phyloP scores from a whole-genome alignment of 306 rosid species.

The Dryas octopetala region DNA sequence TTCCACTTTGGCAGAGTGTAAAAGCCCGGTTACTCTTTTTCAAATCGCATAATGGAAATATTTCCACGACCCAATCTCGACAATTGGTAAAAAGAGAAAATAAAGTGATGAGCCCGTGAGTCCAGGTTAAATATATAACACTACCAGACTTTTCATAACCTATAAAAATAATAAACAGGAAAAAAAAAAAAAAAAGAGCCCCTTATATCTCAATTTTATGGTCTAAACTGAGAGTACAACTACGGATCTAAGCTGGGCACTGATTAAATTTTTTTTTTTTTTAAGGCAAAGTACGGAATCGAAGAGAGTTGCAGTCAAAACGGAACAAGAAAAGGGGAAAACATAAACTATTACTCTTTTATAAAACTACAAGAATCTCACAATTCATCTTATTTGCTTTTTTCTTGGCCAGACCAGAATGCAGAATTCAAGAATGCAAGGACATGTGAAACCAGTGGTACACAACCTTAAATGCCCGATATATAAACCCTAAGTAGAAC shows the following conservation, averaged over 20 bases:
- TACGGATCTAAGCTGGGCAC: slow-evolving; percentile 2
- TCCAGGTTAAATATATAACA: neutral
- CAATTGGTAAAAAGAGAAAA: neutral
- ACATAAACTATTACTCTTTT: no score
- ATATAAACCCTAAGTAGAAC: neutral
- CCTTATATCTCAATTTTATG: no score
- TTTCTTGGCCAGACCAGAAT: no score
- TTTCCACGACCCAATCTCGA: neutral
- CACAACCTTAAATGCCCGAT: no score
- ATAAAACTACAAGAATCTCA: no score
- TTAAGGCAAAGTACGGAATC: neutral
- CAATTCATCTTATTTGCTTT: no score
- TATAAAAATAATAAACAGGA: neutral
- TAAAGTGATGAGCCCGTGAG: neutral
- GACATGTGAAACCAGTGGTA: no score
- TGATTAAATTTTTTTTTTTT: neutral
- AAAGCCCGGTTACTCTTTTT: neutral
- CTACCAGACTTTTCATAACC: neutral
- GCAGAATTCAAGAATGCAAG: no score
- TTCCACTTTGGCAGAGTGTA: neutral
- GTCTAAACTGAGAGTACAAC: neutral
- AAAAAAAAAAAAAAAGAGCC: neutral
- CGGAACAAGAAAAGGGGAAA: no score
- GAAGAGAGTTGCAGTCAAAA: neutral
- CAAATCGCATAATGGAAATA: neutral